Evolutionary conservation across 1,284 basidiomycete genomes (phyloP).

Genomic region (Ceratobasidium sp.): DNA sequence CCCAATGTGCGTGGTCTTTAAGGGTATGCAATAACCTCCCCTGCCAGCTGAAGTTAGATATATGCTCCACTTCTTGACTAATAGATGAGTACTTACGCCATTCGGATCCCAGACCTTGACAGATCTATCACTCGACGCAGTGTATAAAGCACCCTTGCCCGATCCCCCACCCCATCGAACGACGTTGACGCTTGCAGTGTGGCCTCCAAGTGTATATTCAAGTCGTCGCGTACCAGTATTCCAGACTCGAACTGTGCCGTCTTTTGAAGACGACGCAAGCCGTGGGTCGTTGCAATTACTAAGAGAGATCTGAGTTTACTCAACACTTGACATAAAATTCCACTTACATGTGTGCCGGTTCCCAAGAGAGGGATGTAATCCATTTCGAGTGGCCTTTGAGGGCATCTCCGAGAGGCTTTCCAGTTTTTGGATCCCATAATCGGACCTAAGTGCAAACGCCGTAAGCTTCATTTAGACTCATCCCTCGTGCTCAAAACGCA

Average conservation of each 20-base stretch:
- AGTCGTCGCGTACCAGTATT: conserved; percentile 77
- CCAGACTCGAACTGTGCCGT: conserved; percentile 96
- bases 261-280: conserved; percentile 95
- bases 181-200: conserved; percentile 94
- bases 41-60: conserved; percentile 55
- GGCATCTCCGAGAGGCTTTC: conserved; percentile 85
- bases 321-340: not conserved
- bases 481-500: conserved; percentile 56
- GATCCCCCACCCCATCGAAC: conserved; percentile 93
- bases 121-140: conserved; percentile 93
- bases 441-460: conserved; percentile 66
- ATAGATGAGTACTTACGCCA: conserved; percentile 63
- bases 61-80: not conserved
- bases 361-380: conserved; percentile 97
- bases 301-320: conserved; percentile 15
- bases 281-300: conserved; percentile 84
- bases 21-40: conserved; percentile 79
- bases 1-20: conserved; percentile 98
- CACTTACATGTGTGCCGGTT: conserved; percentile 91
- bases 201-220: conserved; percentile 92
- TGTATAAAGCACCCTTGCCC: conserved; percentile 87
- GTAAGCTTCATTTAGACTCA: not conserved
- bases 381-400: conserved; percentile 96
- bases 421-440: conserved; percentile 92
- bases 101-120: conserved; percentile 95